Conservation (phyloP, 176 grass and related monocot species). For the Oryza longistaminata region DNA sequence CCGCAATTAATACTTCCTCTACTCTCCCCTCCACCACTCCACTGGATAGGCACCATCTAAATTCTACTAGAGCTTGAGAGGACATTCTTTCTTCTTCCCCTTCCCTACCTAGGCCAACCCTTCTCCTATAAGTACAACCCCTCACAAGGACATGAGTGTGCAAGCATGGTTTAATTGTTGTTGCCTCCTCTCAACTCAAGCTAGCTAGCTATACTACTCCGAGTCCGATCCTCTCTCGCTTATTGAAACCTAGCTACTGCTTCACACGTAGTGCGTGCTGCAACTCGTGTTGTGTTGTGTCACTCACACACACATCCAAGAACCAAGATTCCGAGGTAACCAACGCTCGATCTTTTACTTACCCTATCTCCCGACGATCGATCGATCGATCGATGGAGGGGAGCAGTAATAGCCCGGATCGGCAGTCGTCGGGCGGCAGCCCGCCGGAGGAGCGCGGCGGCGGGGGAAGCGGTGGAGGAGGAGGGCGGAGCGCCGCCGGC, state of each 20-base stretch:
- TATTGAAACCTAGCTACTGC: constrained; percentile 35
- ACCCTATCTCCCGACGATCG: constrained; percentile 11
- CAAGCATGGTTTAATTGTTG: constrained; percentile 34
- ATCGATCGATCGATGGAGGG: constrained; percentile 36
- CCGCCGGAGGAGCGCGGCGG: constrained; percentile 28
- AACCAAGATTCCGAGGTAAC: constrained; percentile 40
- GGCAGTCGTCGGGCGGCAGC: constrained; percentile 46
- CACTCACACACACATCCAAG: constrained; percentile 17
- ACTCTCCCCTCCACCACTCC: not conserved
- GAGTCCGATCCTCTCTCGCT: constrained; percentile 14
- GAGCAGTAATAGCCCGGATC: constrained; percentile 42
- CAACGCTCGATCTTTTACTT: not conserved
- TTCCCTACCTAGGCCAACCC: not conserved
- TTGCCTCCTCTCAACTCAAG: constrained; percentile 37
- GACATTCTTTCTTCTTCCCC: constrained; percentile 43
- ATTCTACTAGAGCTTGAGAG: not conserved
- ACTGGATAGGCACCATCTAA: constrained; percentile 6
- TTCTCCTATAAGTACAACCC: constrained; percentile 53
- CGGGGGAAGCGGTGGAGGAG: constrained; percentile 10
- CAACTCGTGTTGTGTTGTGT: constrained; percentile 28
- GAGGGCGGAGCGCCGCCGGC: not conserved
- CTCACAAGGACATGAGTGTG: constrained; percentile 41
- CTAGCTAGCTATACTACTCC: not conserved
- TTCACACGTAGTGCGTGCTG: constrained; percentile 29
- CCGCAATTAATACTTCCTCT: not conserved